These are phyloP conservation scores for Phaeodactylum tricornutum DNA, from an alignment of 108 stramenopile genomes.

Conservation along the genomic window DNA sequence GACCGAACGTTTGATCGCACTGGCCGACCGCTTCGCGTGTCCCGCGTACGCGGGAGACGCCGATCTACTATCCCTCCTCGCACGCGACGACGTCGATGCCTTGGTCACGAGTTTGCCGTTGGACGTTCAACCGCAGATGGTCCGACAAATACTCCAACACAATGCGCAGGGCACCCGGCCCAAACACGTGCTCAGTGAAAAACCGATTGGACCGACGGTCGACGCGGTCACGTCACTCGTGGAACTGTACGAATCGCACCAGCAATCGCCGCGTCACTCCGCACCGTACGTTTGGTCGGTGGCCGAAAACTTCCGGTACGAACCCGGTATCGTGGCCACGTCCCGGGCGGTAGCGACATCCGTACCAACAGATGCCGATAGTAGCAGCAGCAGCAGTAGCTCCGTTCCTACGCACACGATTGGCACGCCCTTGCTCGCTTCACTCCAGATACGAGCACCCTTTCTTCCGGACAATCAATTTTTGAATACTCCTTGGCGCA, in stretches of 20 bases:
- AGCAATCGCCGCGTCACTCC: too few relatives aligned
- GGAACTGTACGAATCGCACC: too few relatives aligned
- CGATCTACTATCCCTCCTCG: not conserved
- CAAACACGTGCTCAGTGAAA: too few relatives aligned
- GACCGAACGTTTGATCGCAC: not conserved
- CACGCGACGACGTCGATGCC: constrained; percentile 7
- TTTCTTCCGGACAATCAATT: not conserved
- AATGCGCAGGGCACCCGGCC: too few relatives aligned
- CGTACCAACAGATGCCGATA: too few relatives aligned
- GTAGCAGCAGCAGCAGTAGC: too few relatives aligned
- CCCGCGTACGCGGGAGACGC: not conserved
- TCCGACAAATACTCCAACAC: not conserved
- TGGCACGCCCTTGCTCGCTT: not conserved
- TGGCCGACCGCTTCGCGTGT: not conserved
- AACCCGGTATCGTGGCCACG: constrained; percentile 1
- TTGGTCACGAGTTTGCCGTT: constrained; percentile 5
- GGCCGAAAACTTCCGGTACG: constrained; percentile 10
- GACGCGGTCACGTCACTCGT: too few relatives aligned
- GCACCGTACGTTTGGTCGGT: too few relatives aligned
- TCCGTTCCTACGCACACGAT: not conserved
- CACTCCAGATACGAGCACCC: not conserved
- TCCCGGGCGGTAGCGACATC: too few relatives aligned
- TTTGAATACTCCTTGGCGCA: constrained; percentile 5
- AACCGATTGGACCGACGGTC: too few relatives aligned
- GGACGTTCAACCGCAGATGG: constrained; percentile 9